phyloP scores from a whole-genome alignment of 208 protist genomes.

The Trypanosoma brucei region DNA sequence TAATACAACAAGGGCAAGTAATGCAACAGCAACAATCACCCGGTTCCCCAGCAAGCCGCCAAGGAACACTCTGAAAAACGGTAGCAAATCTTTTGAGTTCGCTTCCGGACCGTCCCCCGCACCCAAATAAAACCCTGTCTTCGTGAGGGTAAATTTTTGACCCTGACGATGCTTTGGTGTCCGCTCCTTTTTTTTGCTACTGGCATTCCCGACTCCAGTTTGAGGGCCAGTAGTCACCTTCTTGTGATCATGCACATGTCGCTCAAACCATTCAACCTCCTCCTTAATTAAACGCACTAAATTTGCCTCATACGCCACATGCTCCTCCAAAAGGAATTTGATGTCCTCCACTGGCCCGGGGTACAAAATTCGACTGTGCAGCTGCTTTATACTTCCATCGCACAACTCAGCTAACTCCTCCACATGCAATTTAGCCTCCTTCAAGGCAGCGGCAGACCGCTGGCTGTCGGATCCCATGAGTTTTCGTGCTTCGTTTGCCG shows the following conservation, averaged over 20 bases:
- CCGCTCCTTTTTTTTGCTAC: neutral
- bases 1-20: neutral
- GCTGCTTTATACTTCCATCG: conserved; percentile 29
- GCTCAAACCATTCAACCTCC: conserved; percentile 50
- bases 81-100: neutral
- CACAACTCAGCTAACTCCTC: conserved; percentile 29
- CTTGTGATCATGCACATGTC: neutral
- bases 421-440: conserved; percentile 20
- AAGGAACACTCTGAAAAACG: neutral
- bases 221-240: neutral
- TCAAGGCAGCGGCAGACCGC: conserved; percentile 13
- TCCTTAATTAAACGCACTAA: conserved; percentile 38
- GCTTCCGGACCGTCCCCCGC: neutral
- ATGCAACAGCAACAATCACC: neutral
- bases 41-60: neutral
- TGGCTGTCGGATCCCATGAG: conserved; percentile 11
- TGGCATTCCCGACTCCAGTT: too few relatives aligned
- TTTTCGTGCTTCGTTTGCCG: conserved; percentile 17
- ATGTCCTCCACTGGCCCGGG: conserved; percentile 53
- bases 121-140: neutral
- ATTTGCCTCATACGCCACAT: conserved; percentile 50
- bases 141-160: neutral
- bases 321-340: conserved; percentile 70
- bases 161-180: neutral
- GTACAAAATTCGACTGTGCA: conserved; percentile 43